These are phyloP conservation scores for Linanthus parryae DNA, from an alignment of 148 eudicot species.

Conservation along the genomic window DNA sequence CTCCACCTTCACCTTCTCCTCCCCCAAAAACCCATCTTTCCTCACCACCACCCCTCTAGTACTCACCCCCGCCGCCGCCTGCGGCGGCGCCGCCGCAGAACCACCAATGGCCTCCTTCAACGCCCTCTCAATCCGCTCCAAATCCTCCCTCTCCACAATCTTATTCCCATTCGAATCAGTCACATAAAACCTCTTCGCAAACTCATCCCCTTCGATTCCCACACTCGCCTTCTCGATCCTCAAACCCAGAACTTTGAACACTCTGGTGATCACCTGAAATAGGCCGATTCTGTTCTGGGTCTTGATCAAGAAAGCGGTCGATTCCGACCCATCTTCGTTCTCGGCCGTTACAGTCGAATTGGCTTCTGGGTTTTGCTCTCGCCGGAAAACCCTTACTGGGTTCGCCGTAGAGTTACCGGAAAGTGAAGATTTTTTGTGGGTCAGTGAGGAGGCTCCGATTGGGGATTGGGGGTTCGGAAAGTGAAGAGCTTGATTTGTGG, in stretches of 20 bases:
- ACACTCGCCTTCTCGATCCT: conserved; percentile 8
- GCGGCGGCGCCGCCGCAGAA: conserved; percentile 1
- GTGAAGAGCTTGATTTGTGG: too few species aligned
- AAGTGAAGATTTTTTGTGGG: too few species aligned
- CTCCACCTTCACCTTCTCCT: conserved; percentile 7
- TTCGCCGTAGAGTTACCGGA: too few species aligned
- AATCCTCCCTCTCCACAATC: conserved; percentile 10
- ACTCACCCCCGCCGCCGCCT: conserved; percentile 3
- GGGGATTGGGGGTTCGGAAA: too few species aligned
- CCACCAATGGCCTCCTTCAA: conserved; percentile 14
- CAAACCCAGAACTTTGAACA: conserved; percentile 13
- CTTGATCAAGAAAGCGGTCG: conserved; percentile 10
- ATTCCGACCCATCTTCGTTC: conserved; percentile 7
- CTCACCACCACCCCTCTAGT: conserved; percentile 12
- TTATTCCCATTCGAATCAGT: conserved; percentile 13
- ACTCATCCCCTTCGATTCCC: conserved; percentile 9
- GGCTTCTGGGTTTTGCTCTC: background rate
- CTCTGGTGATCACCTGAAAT: conserved; percentile 13
- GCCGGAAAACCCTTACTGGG: background rate
- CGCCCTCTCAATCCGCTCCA: conserved; percentile 14
- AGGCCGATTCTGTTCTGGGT: conserved; percentile 5
- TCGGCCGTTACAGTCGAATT: conserved; percentile 5
- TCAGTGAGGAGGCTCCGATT: too few species aligned
- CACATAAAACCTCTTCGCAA: conserved; percentile 11
- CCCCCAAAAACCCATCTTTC: conserved; percentile 4